Percentiles rank a stretch among this genome's conserved stretches.
phyloP scores from a whole-genome alignment of 1,284 basidiomycete genomes.

The Somion occarium region DNA sequence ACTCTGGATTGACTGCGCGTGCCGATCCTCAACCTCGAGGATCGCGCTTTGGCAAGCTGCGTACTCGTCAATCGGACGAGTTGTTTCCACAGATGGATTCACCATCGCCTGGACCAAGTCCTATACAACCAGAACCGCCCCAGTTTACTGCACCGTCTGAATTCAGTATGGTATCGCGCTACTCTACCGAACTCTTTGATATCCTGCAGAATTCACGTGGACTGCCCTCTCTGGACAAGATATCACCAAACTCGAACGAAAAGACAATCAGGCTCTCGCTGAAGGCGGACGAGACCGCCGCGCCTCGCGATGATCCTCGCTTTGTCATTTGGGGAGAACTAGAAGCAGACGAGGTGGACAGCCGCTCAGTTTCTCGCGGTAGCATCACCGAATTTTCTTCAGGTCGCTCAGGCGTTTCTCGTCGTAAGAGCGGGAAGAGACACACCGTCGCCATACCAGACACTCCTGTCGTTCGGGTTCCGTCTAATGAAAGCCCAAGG shows the following conservation, averaged over 20 bases:
- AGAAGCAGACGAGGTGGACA: constrained; percentile 29
- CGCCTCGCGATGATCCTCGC: constrained; percentile 77
- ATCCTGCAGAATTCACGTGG: constrained; percentile 78
- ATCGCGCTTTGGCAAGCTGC: constrained; percentile 17
- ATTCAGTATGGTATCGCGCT: constrained; percentile 53
- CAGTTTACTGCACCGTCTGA: constrained; percentile 21
- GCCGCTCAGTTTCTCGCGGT: constrained; percentile 38
- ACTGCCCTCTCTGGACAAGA: constrained; percentile 60
- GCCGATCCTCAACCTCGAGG: constrained; percentile 28
- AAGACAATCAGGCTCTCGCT: constrained; percentile 66
- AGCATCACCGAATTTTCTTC: constrained; percentile 46
- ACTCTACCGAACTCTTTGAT: constrained; percentile 72
- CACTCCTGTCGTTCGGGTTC: constrained; percentile 23
- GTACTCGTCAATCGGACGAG: constrained; percentile 16
- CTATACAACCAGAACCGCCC: neutral
- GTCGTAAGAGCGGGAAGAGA: constrained; percentile 26
- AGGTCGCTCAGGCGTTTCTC: constrained; percentile 32
- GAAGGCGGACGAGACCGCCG: constrained; percentile 56
- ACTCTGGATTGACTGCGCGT: constrained; percentile 69
- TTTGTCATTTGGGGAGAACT: constrained; percentile 86
- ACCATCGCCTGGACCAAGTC: neutral
- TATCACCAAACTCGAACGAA: constrained; percentile 39
- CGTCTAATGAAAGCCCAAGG: constrained; percentile 28
- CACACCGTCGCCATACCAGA: constrained; percentile 10
- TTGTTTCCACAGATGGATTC: neutral